A percentile compares a stretch with the other conserved stretches of the same genome.
Evolutionary conservation across 768 basidiomycete species (phyloP).

Genomic region (Exidia glandulosa): DNA sequence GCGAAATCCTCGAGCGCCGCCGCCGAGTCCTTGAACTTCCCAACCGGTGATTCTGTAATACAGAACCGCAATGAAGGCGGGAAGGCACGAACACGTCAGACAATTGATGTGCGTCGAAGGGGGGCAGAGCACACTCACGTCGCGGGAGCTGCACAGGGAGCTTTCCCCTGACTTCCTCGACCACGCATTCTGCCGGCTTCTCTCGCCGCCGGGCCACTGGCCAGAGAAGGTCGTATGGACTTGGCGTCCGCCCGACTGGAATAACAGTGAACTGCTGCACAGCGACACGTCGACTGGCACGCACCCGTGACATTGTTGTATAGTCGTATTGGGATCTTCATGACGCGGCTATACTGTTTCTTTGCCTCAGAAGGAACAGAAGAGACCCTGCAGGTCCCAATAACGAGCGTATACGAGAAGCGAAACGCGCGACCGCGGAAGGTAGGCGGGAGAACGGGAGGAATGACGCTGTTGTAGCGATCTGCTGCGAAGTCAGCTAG

Average conservation of each 20-base stretch:
- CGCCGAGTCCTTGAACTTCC: neutral
- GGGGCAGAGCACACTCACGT: neutral
- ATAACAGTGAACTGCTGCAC: too few relatives aligned
- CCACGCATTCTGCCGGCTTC: constrained; percentile 14
- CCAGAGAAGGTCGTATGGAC: constrained; percentile 76
- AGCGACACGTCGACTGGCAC: too few relatives aligned
- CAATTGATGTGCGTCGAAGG: too few relatives aligned
- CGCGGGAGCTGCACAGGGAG: neutral
- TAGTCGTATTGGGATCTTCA: constrained; percentile 85
- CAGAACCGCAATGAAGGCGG: too few relatives aligned
- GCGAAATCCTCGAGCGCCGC: neutral
- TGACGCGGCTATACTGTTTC: constrained; percentile 43
- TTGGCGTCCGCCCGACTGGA: constrained; percentile 42
- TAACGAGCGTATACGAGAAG: constrained; percentile 84
- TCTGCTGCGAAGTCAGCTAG: constrained; percentile 32
- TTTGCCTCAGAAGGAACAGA: constrained; percentile 13
- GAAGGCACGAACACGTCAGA: neutral
- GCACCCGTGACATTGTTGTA: constrained; percentile 86
- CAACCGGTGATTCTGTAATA: neutral
- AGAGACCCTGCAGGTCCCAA: constrained; percentile 68
- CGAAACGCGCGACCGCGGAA: constrained; percentile 73
- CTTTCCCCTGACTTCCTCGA: constrained; percentile 11
- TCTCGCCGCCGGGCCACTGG: constrained; percentile 42
- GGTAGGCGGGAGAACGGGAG: constrained; percentile 77
- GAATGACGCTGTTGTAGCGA: constrained; percentile 66